Percentiles rank a stretch among this genome's conserved stretches.
Conservation (phyloP, 75 land plant species). For the Larix kaempferi region DNA sequence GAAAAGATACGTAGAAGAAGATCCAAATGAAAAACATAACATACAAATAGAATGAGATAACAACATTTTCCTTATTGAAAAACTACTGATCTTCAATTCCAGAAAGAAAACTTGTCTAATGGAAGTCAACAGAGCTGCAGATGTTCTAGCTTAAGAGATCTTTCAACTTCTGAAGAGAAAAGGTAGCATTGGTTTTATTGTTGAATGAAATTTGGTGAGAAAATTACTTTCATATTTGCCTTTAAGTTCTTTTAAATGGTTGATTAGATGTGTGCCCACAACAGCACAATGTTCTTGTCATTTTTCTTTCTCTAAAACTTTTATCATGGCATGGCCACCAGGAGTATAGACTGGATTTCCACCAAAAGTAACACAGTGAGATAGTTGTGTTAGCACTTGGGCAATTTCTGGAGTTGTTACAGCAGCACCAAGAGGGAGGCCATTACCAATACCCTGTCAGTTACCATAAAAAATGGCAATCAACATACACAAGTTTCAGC, state of each 20-base stretch:
- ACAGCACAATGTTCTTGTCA: slow-evolving; percentile 78
- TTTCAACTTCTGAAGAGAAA: neutral
- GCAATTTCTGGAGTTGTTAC: slow-evolving; percentile 98
- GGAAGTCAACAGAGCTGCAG: neutral
- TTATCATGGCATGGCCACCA: slow-evolving; percentile 90
- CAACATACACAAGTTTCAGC: neutral
- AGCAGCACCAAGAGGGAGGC: slow-evolving; percentile 93
- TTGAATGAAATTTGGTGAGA: neutral
- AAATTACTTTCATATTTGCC: slow-evolving; percentile 75
- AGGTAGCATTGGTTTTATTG: neutral
- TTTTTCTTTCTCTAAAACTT: slow-evolving; percentile 86
- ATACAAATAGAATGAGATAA: neutral
- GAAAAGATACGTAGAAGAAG: neutral
- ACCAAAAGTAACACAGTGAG: slow-evolving; percentile 93
- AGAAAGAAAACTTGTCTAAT: neutral
- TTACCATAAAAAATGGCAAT: neutral
- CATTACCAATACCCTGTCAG: slow-evolving; percentile 93
- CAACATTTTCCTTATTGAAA: neutral
- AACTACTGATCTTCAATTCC: neutral
- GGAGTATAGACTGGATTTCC: slow-evolving; percentile 97
- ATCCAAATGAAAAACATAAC: neutral
- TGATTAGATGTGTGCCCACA: slow-evolving; percentile 77
- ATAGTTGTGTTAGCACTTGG: slow-evolving; percentile 64
- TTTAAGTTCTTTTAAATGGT: slow-evolving; percentile 56
- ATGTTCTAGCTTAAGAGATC: neutral